These are phyloP conservation scores for Diaporthe eres DNA, from an alignment of 2,329 filamentous ascomycete genomes.

Conservation along the genomic window DNA sequence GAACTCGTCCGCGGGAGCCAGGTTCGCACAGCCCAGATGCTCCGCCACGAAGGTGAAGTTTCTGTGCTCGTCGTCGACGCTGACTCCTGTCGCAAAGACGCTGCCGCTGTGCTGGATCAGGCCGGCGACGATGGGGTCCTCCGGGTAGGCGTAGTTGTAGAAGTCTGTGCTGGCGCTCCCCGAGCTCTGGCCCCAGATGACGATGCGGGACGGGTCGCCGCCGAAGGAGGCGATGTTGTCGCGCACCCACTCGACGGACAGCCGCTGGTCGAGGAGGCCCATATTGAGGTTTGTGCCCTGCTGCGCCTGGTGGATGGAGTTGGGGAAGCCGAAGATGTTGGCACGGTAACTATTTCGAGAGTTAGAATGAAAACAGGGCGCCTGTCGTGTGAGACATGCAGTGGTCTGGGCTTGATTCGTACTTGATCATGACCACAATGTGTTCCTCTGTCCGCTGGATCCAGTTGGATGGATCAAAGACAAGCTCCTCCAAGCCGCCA, in stretches of 20 bases:
- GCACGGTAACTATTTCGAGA: slow-evolving; percentile 46
- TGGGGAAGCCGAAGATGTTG: slow-evolving; percentile 51
- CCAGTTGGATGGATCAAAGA: slow-evolving; percentile 60
- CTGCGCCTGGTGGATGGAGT: slow-evolving; percentile 45
- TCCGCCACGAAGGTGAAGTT: slow-evolving; percentile 58
- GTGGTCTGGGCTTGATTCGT: no score
- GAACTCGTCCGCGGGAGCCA: slow-evolving; percentile 49
- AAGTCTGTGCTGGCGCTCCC: slow-evolving; percentile 55
- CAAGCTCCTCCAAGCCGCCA: slow-evolving; percentile 60
- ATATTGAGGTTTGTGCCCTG: slow-evolving; percentile 56
- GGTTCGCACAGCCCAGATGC: slow-evolving; percentile 51
- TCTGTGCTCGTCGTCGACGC: slow-evolving; percentile 40
- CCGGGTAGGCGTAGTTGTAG: slow-evolving; percentile 57
- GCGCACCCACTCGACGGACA: slow-evolving; percentile 65
- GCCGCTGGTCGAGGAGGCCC: slow-evolving; percentile 67
- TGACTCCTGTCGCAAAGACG: slow-evolving; percentile 40
- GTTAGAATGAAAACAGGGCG: neutral
- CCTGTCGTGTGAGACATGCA: no score
- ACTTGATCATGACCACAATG: slow-evolving; percentile 25
- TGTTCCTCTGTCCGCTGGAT: slow-evolving; percentile 56
- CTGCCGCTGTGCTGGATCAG: slow-evolving; percentile 56
- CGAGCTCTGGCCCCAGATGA: slow-evolving; percentile 63
- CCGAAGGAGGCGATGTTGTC: slow-evolving; percentile 66
- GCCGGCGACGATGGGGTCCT: slow-evolving; percentile 57
- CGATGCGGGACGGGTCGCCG: slow-evolving; percentile 61